These are phyloP conservation scores for Cyberlindnera veronae DNA, from an alignment of 805 yeast genomes.

Conservation along the genomic window DNA sequence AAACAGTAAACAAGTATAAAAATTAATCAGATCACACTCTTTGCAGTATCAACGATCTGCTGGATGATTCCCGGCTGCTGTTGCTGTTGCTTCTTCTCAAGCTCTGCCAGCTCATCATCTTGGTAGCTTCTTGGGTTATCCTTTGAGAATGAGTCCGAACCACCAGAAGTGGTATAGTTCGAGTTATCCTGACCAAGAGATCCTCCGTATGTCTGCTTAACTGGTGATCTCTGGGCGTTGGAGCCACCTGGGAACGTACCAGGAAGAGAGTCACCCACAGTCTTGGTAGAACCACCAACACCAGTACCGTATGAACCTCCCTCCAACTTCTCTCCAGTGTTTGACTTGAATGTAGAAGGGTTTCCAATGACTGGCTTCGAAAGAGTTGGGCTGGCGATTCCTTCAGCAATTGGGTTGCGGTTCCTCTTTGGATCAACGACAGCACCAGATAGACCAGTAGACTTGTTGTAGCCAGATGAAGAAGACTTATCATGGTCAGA, in stretches of 20 bases:
- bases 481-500: background rate
- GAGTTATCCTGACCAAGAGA: background rate
- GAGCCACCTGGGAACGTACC: slow-evolving; percentile 12
- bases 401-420: slow-evolving; percentile 19
- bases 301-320: background rate
- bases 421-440: slow-evolving; percentile 12
- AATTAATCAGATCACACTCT: slow-evolving; percentile 14
- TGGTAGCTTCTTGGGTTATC: slow-evolving; percentile 3
- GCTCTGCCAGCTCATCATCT: background rate
- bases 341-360: slow-evolving; percentile 1
- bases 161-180: slow-evolving; percentile 2
- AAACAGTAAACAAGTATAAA: slow-evolving; percentile 1
- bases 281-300: background rate
- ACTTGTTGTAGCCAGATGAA: background rate
- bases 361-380: slow-evolving; percentile 1
- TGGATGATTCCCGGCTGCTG: slow-evolving; percentile 10
- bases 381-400: slow-evolving; percentile 1
- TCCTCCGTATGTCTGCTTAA: background rate
- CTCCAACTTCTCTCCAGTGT: slow-evolving; percentile 6
- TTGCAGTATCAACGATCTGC: slow-evolving; percentile 19
- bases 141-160: background rate
- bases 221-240: background rate
- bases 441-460: slow-evolving; percentile 1
- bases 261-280: slow-evolving; percentile 8
- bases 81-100: slow-evolving; percentile 3